Base-by-base conservation (phyloP, 768 basidiomycete genomes). In the Suillus paluster region DNA sequence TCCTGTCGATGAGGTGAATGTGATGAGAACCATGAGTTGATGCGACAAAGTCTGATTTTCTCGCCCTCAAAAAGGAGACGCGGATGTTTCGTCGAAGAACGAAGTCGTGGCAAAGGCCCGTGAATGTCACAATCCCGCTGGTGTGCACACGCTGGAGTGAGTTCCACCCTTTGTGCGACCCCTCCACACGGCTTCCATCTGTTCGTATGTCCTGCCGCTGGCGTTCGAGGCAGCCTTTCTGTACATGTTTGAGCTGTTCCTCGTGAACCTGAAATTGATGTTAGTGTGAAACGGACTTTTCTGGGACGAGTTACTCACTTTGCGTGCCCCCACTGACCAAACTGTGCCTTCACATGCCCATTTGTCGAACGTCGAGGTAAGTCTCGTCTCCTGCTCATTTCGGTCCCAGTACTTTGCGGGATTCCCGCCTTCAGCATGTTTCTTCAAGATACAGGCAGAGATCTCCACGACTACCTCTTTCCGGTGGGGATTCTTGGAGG, bases 131-230 rank as follows among this genome's bases (percentile, higher is more conserved):
- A 0, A 76, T 49, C 1, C 75, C 71, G 33, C 71, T 69, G 0
- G 73, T 66, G n/a, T 64, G 57, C 0, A 66, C 52, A 0, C 67
- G 58, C 46, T 66, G 63, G 0, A 75, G 23, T 2, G 55, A 30
- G 34, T 75, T 75, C 73, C 71, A 75, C 0, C 63, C 68, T 36
- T 74, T 75, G 59, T 76, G 74, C 3, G 59, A 67, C 0, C 69
- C 71, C 36, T 76, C 69, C 11, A 76, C 74, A 2, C 63, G 67
- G 11, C 71, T 74, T 0, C 75, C 68, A 44, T 76, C 70, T 0
- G 69, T 62, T 0, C 33, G 46, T 7, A 74, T 61, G 42, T 74
- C 75, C 19, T 68, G 50, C 0, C 62, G 62, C 2, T 54, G 23
- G 0, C 70, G 63, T 0, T 64, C 53, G 0, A 76, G 63, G 34